Evolutionary conservation across 352 stramenopile species (phyloP), one percentile per base, ranked within the genome.

Genomic region (Phytophthora nicotianae): DNA sequence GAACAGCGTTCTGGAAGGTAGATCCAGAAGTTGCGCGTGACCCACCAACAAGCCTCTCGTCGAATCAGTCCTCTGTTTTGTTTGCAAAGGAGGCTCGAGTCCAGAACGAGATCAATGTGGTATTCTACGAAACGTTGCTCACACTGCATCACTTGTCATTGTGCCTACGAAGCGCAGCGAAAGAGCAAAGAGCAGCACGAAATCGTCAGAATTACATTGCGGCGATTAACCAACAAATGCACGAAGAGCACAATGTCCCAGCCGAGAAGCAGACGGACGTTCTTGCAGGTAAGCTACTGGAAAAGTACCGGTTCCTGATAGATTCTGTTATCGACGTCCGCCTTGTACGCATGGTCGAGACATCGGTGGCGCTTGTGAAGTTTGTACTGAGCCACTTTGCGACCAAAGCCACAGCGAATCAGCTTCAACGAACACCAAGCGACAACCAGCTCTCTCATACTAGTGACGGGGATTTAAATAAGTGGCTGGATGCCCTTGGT

Each of bases 261-360:
- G 62, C 63, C 9, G 60, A 63, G 21, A 74, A 70, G 26, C 70
- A 75, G 16, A 78, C 55, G 17, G 63, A 70, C 17, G 65, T 58
- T 10, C 48, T 87, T 38, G 81, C 75, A 4, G 62, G 69, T 14
- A 81, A 84, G 19, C 50, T 92, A 26, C 38, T 88, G 14, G 65
- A 72, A 38, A 92, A 92, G 59, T 64, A 86, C 58, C 58, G 74
- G 33, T 92, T 92, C 37, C 57, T 92, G n/a, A 82, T 88, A 58
- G 81, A 90, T 23, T 79, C 83, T 0, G 79, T 90, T 21, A 68
- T 88, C 4, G 81, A 92, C 43, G 63, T 84, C 16, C 75, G 83
- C 0, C 72, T 92, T 6, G 68, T 82, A n/a, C 68, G 79, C 11
- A 74, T 79, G 29, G 70, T 73, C 16, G 75, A 86, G 32, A 84